Base-by-base conservation (phyloP, 352 stramenopile species). In the Globisporangium parvum region DNA sequence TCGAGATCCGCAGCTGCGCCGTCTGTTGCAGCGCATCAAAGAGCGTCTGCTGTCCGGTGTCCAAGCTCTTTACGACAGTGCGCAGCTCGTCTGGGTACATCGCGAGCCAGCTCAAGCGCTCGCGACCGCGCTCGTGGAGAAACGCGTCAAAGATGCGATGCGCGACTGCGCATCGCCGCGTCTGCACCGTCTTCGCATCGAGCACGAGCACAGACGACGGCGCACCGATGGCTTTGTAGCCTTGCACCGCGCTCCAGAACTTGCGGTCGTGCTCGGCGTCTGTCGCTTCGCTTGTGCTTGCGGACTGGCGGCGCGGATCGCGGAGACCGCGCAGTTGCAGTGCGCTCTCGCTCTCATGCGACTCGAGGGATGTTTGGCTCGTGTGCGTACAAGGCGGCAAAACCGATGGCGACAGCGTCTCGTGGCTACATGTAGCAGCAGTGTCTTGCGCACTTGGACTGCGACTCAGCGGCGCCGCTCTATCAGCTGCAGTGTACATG, bases 201-300 rank as follows among this genome's bases (percentile, higher is more conserved):
- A 86, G 42, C 3, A 86, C 46, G 17, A 82, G 52, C 23, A 66
- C 23, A 12, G 49, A 57, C 26, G 56, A 33, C 0, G 61, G 65
- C 15, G 41, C 70, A 8, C 75, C 75, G 28, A 87, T 71, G 1
- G 69, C 63, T 37, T 71, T 72, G 55, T 75, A 87, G 0, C 77
- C 75, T 64, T 87, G 75, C 2, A 87, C 67, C 9, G 75, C 75
- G 51, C 75, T 84, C 79, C 79, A 89, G 54, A 89, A 89, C 51
- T 73, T 75, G 56, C 66, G 70, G 51, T 78, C 57, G 2, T 67
- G 51, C 4, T 72, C 55, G 2, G 80, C 31, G 31, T 6, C 31
- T 12, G 31, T 37, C 11, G 31, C 31, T 37, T 41, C 40, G 50
- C 40, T 4, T 33, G 35, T 3, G 20, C 61, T 1, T 66, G 56